Conservation (phyloP, 2,329 filamentous ascomycete genomes). For the Sporothrix variecibatus region DNA sequence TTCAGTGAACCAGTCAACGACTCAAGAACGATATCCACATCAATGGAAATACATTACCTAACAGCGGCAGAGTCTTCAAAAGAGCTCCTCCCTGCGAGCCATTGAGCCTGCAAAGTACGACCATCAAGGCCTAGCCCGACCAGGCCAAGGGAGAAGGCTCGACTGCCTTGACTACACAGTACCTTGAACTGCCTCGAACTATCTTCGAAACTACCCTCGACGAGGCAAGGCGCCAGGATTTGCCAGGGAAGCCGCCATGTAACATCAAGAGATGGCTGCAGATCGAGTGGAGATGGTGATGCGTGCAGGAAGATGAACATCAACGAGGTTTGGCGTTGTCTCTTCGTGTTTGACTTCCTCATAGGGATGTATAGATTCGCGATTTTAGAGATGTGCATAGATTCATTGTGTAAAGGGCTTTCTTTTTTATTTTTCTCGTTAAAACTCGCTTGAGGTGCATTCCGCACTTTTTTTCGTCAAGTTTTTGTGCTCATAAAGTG, state of each 20-base stretch:
- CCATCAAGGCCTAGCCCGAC: background rate
- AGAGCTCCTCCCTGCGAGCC: background rate
- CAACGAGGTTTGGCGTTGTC: background rate
- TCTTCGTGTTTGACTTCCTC: background rate
- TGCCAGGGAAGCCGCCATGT: background rate
- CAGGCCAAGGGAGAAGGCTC: background rate
- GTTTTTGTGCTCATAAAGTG: background rate
- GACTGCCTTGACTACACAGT: background rate
- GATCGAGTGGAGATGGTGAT: background rate
- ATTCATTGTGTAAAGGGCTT: background rate
- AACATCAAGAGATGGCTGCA: background rate
- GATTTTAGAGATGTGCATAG: background rate
- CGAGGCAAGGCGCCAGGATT: background rate
- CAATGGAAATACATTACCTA: slow-evolving; percentile 1
- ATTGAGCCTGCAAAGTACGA: too few relatives aligned
- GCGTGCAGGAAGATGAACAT: background rate
- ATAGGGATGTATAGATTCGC: background rate
- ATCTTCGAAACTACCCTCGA: too few relatives aligned
- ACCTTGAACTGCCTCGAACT: too few relatives aligned
- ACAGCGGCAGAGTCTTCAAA: background rate
- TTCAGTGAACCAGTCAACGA: background rate
- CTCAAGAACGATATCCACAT: background rate
- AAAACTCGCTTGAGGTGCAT: background rate
- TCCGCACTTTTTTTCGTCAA: background rate
- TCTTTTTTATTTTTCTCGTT: background rate